Percentiles rank a stretch among this genome's conserved stretches.
Evolutionary conservation across 495 filamentous ascomycete species (phyloP).

Genomic region (Penicillium dipodomyicola): DNA sequence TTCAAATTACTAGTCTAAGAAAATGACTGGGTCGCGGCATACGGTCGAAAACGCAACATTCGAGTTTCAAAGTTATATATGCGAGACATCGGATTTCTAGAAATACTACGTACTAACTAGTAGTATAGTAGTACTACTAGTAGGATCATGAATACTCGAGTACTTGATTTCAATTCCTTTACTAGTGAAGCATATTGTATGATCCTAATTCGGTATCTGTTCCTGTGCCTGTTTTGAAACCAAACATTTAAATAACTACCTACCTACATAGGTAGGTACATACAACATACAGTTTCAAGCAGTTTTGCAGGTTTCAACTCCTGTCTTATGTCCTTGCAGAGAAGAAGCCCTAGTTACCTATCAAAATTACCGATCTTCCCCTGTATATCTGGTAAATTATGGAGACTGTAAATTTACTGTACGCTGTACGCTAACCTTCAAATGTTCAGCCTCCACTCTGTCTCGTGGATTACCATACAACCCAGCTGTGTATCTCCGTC

Average conservation of each 20-base stretch:
- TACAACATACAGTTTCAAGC: not conserved
- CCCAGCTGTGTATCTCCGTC: slow-evolving; percentile 30
- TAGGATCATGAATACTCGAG: not conserved
- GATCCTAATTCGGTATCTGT: not conserved
- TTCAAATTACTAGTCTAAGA: slow-evolving; percentile 15
- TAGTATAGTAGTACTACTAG: too few species aligned
- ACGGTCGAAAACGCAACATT: slow-evolving; percentile 22
- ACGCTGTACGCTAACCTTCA: slow-evolving; percentile 6
- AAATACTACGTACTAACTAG: not conserved
- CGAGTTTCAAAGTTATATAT: slow-evolving; percentile 9
- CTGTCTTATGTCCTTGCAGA: slow-evolving; percentile 26
- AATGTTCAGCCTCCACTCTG: slow-evolving; percentile 26
- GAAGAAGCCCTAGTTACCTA: slow-evolving; percentile 9
- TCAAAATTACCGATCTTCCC: slow-evolving; percentile 8
- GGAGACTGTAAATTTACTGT: slow-evolving; percentile 2
- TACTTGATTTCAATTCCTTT: not conserved
- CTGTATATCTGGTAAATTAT: not conserved
- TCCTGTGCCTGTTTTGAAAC: slow-evolving; percentile 1
- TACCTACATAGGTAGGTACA: not conserved
- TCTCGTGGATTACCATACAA: slow-evolving; percentile 29
- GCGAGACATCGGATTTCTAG: not conserved
- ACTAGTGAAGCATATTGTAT: not conserved
- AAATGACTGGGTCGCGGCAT: slow-evolving; percentile 37
- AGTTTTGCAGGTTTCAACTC: slow-evolving; percentile 19
- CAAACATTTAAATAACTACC: not conserved